Conservation (phyloP, 2,329 filamentous ascomycete genomes). For the Cladobotryum mycophilum region DNA sequence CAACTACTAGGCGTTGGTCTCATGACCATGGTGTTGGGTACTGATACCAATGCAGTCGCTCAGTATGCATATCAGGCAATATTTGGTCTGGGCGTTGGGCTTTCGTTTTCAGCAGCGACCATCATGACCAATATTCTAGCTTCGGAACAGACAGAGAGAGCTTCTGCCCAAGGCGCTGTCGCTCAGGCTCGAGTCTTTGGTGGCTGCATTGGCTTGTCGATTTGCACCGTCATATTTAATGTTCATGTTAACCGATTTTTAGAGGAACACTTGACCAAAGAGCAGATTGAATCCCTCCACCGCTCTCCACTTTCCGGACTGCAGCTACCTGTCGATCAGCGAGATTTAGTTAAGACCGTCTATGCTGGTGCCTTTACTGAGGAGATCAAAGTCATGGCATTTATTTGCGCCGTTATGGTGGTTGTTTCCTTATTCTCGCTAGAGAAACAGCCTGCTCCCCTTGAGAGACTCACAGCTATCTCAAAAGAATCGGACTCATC, state of each 20-base stretch:
- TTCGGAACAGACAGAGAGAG: conserved; percentile 42
- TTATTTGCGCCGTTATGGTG: conserved; percentile 37
- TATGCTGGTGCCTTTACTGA: conserved; percentile 42
- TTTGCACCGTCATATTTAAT: conserved; percentile 55
- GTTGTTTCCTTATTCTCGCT: conserved; percentile 38
- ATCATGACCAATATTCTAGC: conserved; percentile 51
- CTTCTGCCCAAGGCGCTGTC: conserved; percentile 53
- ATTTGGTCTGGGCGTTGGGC: conserved; percentile 53
- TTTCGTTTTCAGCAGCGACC: conserved; percentile 51
- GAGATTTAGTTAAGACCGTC: conserved; percentile 31
- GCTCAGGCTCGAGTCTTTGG: conserved; percentile 56
- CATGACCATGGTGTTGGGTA: conserved; percentile 37
- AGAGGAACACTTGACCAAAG: conserved; percentile 26
- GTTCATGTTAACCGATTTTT: conserved; percentile 34
- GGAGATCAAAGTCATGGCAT: conserved; percentile 42
- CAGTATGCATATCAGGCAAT: conserved; percentile 51
- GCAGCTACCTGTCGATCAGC: conserved; percentile 26
- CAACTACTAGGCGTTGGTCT: conserved; percentile 48
- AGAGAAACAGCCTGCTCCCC: conserved; percentile 34
- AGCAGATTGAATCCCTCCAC: conserved; percentile 37
- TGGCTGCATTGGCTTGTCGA: conserved; percentile 51
- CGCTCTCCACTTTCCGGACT: conserved; percentile 37
- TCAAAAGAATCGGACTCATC: conserved; percentile 24
- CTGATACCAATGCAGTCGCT: conserved; percentile 27
- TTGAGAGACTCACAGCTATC: conserved; percentile 25